A percentile compares a stretch with the other conserved stretches of the same genome.
phyloP scores from a whole-genome alignment of 768 basidiomycete genomes.

The Pleurotus tuber-regium region DNA sequence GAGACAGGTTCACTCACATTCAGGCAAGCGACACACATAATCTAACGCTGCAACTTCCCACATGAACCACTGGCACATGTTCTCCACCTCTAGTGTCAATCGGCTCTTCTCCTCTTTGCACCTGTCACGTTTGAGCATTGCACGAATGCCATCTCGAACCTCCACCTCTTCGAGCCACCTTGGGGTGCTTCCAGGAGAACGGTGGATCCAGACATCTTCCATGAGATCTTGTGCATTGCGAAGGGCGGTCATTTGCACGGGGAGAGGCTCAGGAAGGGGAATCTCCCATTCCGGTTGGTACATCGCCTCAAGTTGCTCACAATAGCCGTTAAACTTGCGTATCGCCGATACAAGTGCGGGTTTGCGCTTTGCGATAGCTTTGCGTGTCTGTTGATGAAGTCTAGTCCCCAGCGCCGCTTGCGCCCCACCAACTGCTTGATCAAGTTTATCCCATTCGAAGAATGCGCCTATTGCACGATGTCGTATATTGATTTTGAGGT shows the following conservation, averaged over 20 bases:
- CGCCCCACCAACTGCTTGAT: slow-evolving; percentile 28
- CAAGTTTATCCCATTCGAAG: slow-evolving; percentile 35
- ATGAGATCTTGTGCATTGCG: slow-evolving; percentile 24
- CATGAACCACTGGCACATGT: slow-evolving; percentile 33
- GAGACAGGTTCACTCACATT: slow-evolving; percentile 14
- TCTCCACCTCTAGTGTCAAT: slow-evolving; percentile 26
- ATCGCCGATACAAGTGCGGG: slow-evolving; percentile 28
- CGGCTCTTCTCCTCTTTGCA: slow-evolving; percentile 27
- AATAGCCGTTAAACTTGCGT: slow-evolving; percentile 25
- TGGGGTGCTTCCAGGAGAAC: slow-evolving; percentile 12
- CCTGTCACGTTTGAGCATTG: slow-evolving; percentile 23
- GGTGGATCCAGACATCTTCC: slow-evolving; percentile 35
- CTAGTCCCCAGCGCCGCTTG: slow-evolving; percentile 32
- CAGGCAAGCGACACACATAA: slow-evolving; percentile 16
- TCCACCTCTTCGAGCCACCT: slow-evolving; percentile 31
- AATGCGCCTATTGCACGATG: slow-evolving; percentile 31
- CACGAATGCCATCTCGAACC: slow-evolving; percentile 28
- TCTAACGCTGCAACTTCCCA: slow-evolving; percentile 26
- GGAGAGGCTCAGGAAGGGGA: slow-evolving; percentile 30
- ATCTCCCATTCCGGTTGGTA: slow-evolving; percentile 22
- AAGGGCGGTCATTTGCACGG: slow-evolving; percentile 24
- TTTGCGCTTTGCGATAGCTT: slow-evolving; percentile 27
- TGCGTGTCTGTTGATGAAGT: slow-evolving; percentile 29
- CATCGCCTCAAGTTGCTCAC: slow-evolving; percentile 21
- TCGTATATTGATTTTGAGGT: slow-evolving; percentile 38